phyloP scores from a whole-genome alignment of 2,329 filamentous ascomycete genomes.

The Pseudogymnoascus sp. region DNA sequence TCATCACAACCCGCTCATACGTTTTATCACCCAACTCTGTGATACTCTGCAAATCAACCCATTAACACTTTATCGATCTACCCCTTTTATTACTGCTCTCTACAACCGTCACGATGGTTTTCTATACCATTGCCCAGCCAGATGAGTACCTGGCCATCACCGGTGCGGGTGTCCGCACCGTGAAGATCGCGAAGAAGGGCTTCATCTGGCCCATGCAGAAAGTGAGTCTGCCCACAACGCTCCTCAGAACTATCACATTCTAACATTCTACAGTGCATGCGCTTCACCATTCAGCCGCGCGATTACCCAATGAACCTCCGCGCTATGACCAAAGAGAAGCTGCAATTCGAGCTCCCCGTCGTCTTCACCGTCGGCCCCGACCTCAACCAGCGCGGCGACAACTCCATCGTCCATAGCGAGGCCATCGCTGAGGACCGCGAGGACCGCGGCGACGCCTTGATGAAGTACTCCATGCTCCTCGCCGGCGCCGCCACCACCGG shows the following conservation, averaged over 20 bases:
- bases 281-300: constrained; percentile 58
- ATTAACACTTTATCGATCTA: neutral
- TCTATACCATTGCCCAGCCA: constrained; percentile 60
- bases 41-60: neutral
- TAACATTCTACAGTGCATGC: constrained; percentile 27
- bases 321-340: constrained; percentile 84
- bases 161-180: constrained; percentile 64
- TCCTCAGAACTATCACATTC: neutral
- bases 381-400: constrained; percentile 51
- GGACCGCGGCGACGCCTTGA: constrained; percentile 54
- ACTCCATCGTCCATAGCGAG: constrained; percentile 22
- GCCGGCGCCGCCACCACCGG: constrained; percentile 43
- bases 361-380: constrained; percentile 82
- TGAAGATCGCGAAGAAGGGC: constrained; percentile 71
- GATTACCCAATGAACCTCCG: constrained; percentile 78
- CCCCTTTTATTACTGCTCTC: neutral
- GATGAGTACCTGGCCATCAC: constrained; percentile 85
- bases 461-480: constrained; percentile 75
- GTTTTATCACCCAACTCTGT: neutral
- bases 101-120: constrained; percentile 36
- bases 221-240: constrained; percentile 32
- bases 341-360: constrained; percentile 72
- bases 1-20: neutral
- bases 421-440: constrained; percentile 30
- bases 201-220: constrained; percentile 64